Base-by-base conservation (phyloP, 2,329 filamentous ascomycete genomes). In the Gyromitra esculenta region DNA sequence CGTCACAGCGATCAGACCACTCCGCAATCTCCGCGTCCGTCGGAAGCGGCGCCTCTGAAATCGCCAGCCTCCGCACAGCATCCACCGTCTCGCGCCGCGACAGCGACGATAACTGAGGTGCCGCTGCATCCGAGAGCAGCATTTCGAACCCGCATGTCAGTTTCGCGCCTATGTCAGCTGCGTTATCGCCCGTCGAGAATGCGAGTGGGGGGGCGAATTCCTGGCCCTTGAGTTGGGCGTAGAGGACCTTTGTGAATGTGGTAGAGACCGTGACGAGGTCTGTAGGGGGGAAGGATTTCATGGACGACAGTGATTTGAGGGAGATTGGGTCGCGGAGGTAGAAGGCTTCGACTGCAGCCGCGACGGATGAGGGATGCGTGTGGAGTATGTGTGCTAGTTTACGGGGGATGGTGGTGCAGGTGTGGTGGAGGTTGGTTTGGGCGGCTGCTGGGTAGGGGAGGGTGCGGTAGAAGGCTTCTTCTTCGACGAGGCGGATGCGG, bases 131-230 rank as follows among this genome's bases (percentile, higher is more conserved):
- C 8, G 86, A 85, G 0, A 93, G 84, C 63, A 98, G 86, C 87
- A 98, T 96, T 83, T 99, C 95, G 81, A 97, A 94, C 0, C 95
- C 96, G 80, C 91, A 94, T 0, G 93, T 88, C 8, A 98, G 84
- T 82, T 98, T 98, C 91, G 97, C 95, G 9, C 94, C 94, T 52
- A 92, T 85, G 72, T 95, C 91, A 1, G 64, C 60, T 4, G 76
- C 66, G 37, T 57, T 73, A 35, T 50, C 75, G 54, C 77, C 73
- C 25, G 64, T 59, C 4, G 87, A 80, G 7, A 85, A 85, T 1
- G 86, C 88, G 90, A 2, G 86, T 85, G 1, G 89, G 89, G 0
- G 92, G 87, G 89, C 85, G 64, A 97, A 97, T 31, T 91, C 88
- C 82, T 99, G 96, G 15, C 92, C 94, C 76, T 91, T 91, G 6